Conservation (phyloP, 768 basidiomycete species). For the Russula lepida region DNA sequence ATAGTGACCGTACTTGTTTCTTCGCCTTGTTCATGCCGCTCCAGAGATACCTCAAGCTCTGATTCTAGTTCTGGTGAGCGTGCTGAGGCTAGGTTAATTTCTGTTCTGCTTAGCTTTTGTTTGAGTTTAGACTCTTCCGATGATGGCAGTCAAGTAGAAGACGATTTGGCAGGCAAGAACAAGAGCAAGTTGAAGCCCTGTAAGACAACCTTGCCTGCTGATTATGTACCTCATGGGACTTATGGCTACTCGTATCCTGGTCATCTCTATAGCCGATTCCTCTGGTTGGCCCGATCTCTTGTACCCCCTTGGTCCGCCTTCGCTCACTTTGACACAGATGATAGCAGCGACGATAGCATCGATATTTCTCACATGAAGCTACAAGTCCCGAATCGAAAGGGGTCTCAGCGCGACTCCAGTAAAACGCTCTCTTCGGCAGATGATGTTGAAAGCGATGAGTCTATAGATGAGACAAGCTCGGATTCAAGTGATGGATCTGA, state of each 20-base stretch:
- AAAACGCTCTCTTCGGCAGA: constrained; percentile 17
- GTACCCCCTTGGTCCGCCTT: neutral
- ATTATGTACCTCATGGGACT: constrained; percentile 5
- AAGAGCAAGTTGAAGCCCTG: neutral
- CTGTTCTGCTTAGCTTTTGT: neutral
- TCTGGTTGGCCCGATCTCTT: neutral
- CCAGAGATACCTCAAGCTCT: constrained; percentile 17
- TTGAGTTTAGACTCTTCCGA: constrained; percentile 21
- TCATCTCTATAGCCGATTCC: neutral
- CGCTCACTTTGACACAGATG: neutral
- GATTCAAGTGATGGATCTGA: constrained; percentile 12
- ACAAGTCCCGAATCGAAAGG: neutral
- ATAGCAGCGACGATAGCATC: neutral
- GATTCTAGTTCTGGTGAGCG: constrained; percentile 20
- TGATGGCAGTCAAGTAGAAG: neutral
- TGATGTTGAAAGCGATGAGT: constrained; percentile 9
- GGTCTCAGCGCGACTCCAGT: constrained; percentile 13
- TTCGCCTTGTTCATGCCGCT: neutral
- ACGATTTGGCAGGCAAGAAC: neutral
- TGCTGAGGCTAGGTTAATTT: constrained; percentile 1
- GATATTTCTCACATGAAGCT: neutral
- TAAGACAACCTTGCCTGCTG: constrained; percentile 6
- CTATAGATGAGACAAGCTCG: constrained; percentile 20
- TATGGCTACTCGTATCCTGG: neutral
- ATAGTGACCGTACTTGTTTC: neutral